A percentile compares a stretch with the other conserved stretches of the same genome.
phyloP scores from a whole-genome alignment of 345 rosid species.

The Murraya paniculata region DNA sequence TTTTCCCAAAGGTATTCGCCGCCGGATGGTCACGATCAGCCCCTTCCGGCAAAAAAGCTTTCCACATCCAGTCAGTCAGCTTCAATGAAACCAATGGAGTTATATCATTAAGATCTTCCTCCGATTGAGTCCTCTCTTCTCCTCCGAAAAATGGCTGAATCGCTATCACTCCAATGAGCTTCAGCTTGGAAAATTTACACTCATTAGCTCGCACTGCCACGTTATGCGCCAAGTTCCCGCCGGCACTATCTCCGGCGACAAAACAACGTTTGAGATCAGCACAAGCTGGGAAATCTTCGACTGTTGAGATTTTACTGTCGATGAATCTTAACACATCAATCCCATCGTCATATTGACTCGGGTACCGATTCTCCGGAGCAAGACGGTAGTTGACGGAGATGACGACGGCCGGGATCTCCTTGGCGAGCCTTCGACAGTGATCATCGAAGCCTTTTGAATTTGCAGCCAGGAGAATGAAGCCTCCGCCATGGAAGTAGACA shows the following conservation, averaged over 20 bases:
- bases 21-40: constrained; percentile 11
- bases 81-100: background rate
- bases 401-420: constrained; percentile 1
- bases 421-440: background rate
- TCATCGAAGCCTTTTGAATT: background rate
- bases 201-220: constrained; percentile 16
- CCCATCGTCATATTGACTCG: constrained; percentile 24
- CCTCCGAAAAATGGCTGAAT: constrained; percentile 31
- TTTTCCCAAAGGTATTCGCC: background rate
- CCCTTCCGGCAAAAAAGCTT: constrained; percentile 15
- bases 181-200: background rate
- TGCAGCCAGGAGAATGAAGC: background rate
- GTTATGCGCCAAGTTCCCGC: constrained; percentile 32
- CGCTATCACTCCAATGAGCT: constrained; percentile 20
- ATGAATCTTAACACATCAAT: background rate
- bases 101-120: background rate
- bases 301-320: background rate
- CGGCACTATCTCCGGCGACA: constrained; percentile 29
- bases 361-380: constrained; percentile 26
- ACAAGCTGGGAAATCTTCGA: background rate
- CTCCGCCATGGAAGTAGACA: constrained; percentile 20
- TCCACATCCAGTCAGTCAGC: constrained; percentile 13
- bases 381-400: constrained; percentile 12
- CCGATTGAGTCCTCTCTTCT: constrained; percentile 23
- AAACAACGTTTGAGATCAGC: constrained; percentile 12